phyloP scores from a whole-genome alignment of 805 yeast genomes.

The Schwanniomyces vanrijiae region DNA sequence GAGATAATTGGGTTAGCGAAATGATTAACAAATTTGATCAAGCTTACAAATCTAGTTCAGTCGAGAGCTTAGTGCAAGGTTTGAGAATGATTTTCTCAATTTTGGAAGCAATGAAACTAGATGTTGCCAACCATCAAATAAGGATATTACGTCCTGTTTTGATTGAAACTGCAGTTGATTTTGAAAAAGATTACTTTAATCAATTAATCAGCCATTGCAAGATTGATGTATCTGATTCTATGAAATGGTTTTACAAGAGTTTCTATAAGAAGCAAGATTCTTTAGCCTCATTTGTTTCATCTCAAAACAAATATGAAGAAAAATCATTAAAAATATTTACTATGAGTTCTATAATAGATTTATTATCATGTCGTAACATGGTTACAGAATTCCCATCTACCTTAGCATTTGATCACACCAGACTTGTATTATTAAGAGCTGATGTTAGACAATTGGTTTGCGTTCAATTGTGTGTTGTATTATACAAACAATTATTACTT shows the following conservation, averaged over 20 bases:
- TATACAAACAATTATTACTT: constrained; percentile 66
- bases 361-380: constrained; percentile 78
- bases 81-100: constrained; percentile 76
- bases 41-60: constrained; percentile 49
- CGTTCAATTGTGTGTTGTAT: constrained; percentile 66
- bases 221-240: constrained; percentile 57
- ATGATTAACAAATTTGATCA: constrained; percentile 63
- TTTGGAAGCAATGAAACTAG: constrained; percentile 91
- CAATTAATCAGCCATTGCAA: constrained; percentile 55
- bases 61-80: constrained; percentile 64
- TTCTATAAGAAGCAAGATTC: constrained; percentile 18
- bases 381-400: constrained; percentile 81
- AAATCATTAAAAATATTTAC: constrained; percentile 37
- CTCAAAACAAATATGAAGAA: constrained; percentile 2
- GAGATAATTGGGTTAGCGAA: constrained; percentile 85
- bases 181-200: constrained; percentile 80
- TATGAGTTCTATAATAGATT: constrained; percentile 55
- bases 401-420: constrained; percentile 78
- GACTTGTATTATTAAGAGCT: constrained; percentile 75
- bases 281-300: neutral
- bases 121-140: constrained; percentile 93
- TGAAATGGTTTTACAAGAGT: constrained; percentile 61
- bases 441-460: constrained; percentile 86
- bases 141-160: constrained; percentile 80
- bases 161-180: constrained; percentile 82